Conservation (phyloP, 1,284 basidiomycete genomes). For the Schizophyllum commune region DNA sequence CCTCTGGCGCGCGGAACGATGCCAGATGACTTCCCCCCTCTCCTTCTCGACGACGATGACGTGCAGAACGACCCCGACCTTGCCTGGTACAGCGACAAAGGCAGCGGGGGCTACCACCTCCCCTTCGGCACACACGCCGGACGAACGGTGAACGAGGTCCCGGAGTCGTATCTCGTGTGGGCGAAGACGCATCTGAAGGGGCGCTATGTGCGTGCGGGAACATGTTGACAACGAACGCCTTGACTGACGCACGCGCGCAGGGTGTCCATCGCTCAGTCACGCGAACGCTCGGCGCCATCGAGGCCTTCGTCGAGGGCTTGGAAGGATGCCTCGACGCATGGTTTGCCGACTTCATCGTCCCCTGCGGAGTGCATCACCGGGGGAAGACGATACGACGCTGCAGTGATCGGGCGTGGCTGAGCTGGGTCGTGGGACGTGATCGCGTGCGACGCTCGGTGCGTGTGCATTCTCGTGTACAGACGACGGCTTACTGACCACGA, state of each 20-base stretch:
- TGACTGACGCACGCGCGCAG: too few relatives aligned
- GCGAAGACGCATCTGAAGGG: not conserved
- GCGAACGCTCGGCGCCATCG: not conserved
- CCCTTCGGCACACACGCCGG: not conserved
- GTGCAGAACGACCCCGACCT: not conserved
- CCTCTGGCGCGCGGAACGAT: not conserved
- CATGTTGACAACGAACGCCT: too few relatives aligned
- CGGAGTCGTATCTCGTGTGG: not conserved
- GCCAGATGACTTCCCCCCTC: not conserved
- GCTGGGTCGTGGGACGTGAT: not conserved
- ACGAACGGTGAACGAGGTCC: not conserved
- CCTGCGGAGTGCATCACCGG: not conserved
- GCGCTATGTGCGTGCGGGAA: not conserved
- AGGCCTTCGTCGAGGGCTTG: not conserved
- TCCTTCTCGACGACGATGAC: not conserved
- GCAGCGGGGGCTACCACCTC: not conserved
- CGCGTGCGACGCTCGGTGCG: not conserved
- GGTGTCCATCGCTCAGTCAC: not conserved
- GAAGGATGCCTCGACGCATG: not conserved
- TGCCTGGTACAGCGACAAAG: not conserved
- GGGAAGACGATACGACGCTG: not conserved
- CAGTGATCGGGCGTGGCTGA: not conserved
- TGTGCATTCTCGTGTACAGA: not conserved
- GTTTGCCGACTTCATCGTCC: not conserved
- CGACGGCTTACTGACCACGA: not conserved